Evolutionary conservation across 208 protist species (phyloP).

Genomic region (Trypanosoma theileri): DNA sequence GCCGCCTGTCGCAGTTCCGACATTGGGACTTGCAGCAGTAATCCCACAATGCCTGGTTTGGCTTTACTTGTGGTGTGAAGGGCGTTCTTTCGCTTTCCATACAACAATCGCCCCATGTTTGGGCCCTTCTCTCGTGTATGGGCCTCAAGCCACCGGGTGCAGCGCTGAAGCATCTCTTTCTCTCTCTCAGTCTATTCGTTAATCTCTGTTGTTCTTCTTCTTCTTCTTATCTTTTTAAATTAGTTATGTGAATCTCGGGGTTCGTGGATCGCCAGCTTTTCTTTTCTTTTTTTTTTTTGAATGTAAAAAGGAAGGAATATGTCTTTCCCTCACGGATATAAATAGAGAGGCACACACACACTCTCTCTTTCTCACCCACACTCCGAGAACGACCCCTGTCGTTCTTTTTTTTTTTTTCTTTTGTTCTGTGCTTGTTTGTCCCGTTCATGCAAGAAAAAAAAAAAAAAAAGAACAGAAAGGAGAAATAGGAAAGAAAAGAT

Average conservation of each 20-base stretch:
- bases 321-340: too few species aligned
- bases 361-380: too few species aligned
- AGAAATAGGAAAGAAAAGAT: too few species aligned
- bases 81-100: slow-evolving; percentile 78
- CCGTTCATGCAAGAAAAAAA: too few species aligned
- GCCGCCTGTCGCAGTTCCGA: slow-evolving; percentile 40
- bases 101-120: slow-evolving; percentile 73
- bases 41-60: slow-evolving; percentile 44
- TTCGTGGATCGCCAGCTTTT: background rate
- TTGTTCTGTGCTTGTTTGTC: too few species aligned
- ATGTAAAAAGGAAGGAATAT: slow-evolving; percentile 13
- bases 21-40: slow-evolving; percentile 49
- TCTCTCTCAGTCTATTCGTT: background rate
- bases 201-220: background rate
- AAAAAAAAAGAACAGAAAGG: too few species aligned
- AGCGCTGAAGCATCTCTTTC: slow-evolving; percentile 11
- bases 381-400: too few species aligned
- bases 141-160: background rate
- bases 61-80: slow-evolving; percentile 53
- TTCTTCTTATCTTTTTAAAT: background rate
- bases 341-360: too few species aligned
- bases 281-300: background rate
- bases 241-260: too few species aligned
- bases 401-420: too few species aligned
- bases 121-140: slow-evolving; percentile 13